Percentiles rank a stretch among this genome's conserved stretches.
phyloP scores from a whole-genome alignment of 2,329 filamentous ascomycete species.

The Verticillium nubilum region DNA sequence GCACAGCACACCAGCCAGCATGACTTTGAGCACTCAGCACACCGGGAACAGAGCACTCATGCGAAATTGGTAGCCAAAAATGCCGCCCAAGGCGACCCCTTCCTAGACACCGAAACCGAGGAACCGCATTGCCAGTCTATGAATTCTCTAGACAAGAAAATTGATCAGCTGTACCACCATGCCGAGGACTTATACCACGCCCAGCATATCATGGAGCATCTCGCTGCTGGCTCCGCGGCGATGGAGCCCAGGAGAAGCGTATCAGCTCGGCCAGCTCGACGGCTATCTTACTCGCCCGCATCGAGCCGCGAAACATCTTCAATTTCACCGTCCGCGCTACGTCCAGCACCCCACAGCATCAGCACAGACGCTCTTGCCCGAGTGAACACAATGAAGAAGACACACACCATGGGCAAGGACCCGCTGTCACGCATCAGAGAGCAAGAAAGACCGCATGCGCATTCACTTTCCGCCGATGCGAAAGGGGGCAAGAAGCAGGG shows the following conservation, averaged over 20 bases:
- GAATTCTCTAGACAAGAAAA: slow-evolving; percentile 16
- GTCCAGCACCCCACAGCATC: not conserved
- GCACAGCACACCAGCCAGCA: not conserved
- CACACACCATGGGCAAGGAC: not conserved
- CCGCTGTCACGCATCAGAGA: not conserved
- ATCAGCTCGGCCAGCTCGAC: not conserved
- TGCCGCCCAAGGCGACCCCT: not conserved
- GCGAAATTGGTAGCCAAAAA: not conserved
- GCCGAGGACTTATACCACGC: slow-evolving; percentile 25
- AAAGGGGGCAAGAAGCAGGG: not conserved
- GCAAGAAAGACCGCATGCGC: not conserved
- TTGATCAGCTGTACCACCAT: slow-evolving; percentile 25
- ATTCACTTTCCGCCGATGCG: not conserved
- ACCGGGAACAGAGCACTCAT: not conserved
- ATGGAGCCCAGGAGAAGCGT: not conserved
- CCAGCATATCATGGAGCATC: slow-evolving; percentile 27
- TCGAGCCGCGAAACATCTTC: not conserved
- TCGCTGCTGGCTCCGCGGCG: slow-evolving; percentile 16
- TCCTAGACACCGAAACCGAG: not conserved
- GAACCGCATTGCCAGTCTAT: not conserved
- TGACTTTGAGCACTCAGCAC: not conserved
- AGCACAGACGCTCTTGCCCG: not conserved
- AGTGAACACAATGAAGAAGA: not conserved
- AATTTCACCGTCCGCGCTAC: not conserved
- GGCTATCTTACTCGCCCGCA: not conserved